phyloP scores from a whole-genome alignment of 169 alveolate genomes.

The Plasmodium inui region DNA sequence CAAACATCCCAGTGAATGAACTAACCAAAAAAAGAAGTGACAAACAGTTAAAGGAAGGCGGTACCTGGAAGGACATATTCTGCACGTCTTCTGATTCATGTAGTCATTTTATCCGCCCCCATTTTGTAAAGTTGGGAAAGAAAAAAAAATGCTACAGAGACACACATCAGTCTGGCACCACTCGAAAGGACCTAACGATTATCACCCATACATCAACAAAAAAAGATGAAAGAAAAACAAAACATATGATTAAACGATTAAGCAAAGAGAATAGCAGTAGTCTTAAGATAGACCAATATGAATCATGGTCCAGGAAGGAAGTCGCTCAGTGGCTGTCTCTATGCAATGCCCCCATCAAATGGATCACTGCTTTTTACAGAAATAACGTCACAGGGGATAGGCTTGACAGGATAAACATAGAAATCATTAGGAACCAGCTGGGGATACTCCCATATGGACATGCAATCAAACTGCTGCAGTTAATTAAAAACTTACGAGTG shows the following conservation, averaged over 20 bases:
- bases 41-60: not conserved
- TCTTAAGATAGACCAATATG: conserved; percentile 42
- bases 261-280: not conserved
- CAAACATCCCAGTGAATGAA: not conserved
- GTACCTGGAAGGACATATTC: not conserved
- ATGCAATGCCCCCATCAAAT: conserved; percentile 49
- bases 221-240: conserved; percentile 5
- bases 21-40: not conserved
- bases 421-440: conserved; percentile 12
- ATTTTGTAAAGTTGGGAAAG: not conserved
- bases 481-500: conserved; percentile 31
- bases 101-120: not conserved
- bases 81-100: conserved; percentile 12
- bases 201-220: not conserved
- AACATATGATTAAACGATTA: not conserved
- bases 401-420: conserved; percentile 12
- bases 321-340: conserved; percentile 55
- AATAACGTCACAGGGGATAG: conserved; percentile 29
- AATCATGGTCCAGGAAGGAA: conserved; percentile 28
- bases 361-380: conserved; percentile 33
- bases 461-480: conserved; percentile 49
- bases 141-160: conserved; percentile 8
- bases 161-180: not conserved
- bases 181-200: not conserved
- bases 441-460: conserved; percentile 67